Evolutionary conservation across 2,329 filamentous ascomycete species (phyloP).

Genomic region (Fusarium annulatum): DNA sequence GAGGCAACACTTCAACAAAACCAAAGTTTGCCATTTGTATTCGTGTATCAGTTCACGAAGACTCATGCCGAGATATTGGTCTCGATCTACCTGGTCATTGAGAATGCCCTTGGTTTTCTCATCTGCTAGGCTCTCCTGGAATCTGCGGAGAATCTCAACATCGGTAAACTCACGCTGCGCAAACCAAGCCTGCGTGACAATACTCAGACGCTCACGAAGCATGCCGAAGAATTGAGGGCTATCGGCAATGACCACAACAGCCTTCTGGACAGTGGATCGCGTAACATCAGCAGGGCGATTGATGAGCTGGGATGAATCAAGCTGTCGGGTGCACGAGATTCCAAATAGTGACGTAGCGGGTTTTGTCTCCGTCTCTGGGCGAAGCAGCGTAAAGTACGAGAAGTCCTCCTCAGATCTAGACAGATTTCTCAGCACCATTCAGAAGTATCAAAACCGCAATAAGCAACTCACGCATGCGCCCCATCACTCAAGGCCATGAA

Average conservation of each 20-base stretch:
- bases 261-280: constrained; percentile 97
- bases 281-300: constrained; percentile 89
- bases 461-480: constrained; percentile 80
- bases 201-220: constrained; percentile 86
- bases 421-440: constrained; percentile 27
- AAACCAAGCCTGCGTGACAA: constrained; percentile 97
- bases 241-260: constrained; percentile 94
- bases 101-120: constrained; percentile 68
- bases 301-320: constrained; percentile 81
- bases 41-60: constrained; percentile 92
- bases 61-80: constrained; percentile 90
- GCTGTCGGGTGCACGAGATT: constrained; percentile 92
- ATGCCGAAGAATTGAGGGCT: constrained; percentile 91
- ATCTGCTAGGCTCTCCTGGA: constrained; percentile 86
- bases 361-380: constrained; percentile 63
- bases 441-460: neutral
- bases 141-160: constrained; percentile 86
- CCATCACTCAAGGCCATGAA: constrained; percentile 98
- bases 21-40: constrained; percentile 93
- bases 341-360: constrained; percentile 89
- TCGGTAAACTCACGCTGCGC: constrained; percentile 93
- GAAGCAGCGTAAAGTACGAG: constrained; percentile 94
- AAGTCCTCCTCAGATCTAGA: constrained; percentile 92
- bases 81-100: constrained; percentile 77
- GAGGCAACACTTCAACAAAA: constrained; percentile 92